Conservation (phyloP, 768 basidiomycete species). For the Suillus cothurnatus region DNA sequence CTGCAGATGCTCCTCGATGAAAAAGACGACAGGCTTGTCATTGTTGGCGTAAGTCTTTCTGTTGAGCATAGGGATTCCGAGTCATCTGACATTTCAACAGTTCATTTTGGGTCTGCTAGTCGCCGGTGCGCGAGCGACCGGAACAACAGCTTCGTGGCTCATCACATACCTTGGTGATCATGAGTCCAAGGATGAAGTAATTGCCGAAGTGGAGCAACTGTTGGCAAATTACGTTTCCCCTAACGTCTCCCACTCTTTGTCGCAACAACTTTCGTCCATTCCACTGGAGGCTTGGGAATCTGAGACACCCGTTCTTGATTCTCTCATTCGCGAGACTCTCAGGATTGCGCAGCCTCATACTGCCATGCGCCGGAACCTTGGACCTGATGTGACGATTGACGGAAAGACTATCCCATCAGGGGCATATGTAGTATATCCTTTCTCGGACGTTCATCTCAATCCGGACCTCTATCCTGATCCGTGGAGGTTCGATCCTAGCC, state of each 20-base stretch:
- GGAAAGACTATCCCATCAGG: constrained; percentile 72
- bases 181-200: constrained; percentile 67
- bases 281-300: constrained; percentile 73
- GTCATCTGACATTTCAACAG: constrained; percentile 39
- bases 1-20: constrained; percentile 75
- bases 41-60: constrained; percentile 61
- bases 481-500: constrained; percentile 72
- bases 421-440: constrained; percentile 77
- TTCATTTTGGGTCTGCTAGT: constrained; percentile 83
- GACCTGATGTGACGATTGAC: constrained; percentile 69
- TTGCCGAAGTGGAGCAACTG: constrained; percentile 58
- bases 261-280: constrained; percentile 54
- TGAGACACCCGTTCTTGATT: constrained; percentile 69
- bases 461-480: constrained; percentile 73
- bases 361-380: constrained; percentile 80
- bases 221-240: constrained; percentile 43
- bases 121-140: constrained; percentile 80
- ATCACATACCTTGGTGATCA: constrained; percentile 72
- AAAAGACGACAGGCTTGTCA: constrained; percentile 65
- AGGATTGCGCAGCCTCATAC: constrained; percentile 79
- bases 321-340: constrained; percentile 74
- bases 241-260: constrained; percentile 34
- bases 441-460: constrained; percentile 78
- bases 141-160: constrained; percentile 80
- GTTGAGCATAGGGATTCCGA: constrained; percentile 8